Percentiles rank a stretch among this genome's conserved stretches.
These are phyloP conservation scores for Sporothrix euskadiensis DNA, from an alignment of 2,329 filamentous ascomycete genomes.

Conservation along the genomic window DNA sequence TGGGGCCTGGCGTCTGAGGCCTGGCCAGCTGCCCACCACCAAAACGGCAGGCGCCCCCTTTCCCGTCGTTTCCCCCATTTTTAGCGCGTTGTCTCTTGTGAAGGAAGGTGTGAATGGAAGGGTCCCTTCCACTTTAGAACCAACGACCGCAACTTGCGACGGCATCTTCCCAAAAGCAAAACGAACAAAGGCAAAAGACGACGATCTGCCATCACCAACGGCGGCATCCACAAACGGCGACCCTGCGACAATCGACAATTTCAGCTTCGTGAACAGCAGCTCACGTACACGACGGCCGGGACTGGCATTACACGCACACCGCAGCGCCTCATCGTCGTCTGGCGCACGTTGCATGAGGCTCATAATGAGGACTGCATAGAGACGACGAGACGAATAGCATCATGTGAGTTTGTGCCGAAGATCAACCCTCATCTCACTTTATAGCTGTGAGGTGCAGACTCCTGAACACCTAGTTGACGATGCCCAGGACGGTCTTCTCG, in stretches of 20 bases:
- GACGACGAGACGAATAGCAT: constrained; percentile 24
- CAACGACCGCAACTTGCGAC: constrained; percentile 1
- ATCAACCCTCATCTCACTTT: neutral
- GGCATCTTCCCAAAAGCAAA: neutral
- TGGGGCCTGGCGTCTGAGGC: neutral
- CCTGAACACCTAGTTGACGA: neutral
- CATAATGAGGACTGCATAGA: constrained; percentile 24
- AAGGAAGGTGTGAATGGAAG: neutral
- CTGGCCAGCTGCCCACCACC: neutral
- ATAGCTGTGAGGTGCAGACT: neutral
- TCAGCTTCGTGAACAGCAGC: neutral
- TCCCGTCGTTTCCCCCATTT: constrained; percentile 1
- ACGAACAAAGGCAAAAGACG: constrained; percentile 10
- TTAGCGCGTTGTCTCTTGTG: neutral
- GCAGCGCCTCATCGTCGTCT: neutral
- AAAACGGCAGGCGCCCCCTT: constrained; percentile 9
- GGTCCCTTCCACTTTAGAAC: neutral
- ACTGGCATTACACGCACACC: constrained; percentile 5
- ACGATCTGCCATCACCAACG: constrained; percentile 1
- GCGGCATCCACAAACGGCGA: neutral
- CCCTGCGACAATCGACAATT: too few species aligned
- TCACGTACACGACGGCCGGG: neutral
- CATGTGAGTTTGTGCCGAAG: constrained; percentile 21
- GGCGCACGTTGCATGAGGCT: constrained; percentile 7
- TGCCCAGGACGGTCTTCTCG: constrained; percentile 83